phyloP scores from a whole-genome alignment of 306 rosid species.

The Prunus mume region DNA sequence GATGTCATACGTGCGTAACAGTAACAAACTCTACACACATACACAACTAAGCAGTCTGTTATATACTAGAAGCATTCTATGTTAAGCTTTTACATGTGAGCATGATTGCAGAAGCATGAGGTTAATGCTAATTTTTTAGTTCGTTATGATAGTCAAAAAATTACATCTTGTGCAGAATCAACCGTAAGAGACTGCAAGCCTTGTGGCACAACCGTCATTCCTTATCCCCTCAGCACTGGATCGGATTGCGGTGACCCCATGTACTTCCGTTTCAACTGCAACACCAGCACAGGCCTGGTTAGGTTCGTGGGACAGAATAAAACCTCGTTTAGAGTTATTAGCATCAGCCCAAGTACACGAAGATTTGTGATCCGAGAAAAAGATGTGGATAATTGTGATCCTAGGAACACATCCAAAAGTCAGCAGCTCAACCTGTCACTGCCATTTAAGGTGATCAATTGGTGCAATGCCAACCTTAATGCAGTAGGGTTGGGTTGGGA shows the following conservation, averaged over 20 bases:
- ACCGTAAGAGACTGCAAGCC: too few relatives aligned
- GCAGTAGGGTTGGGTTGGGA: constrained; percentile 42
- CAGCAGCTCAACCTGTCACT: constrained; percentile 28
- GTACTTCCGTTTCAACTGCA: constrained; percentile 31
- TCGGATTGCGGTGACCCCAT: constrained; percentile 42
- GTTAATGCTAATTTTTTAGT: too few relatives aligned
- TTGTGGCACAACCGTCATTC: constrained; percentile 16
- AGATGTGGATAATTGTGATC: constrained; percentile 5
- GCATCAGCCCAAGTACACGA: not conserved
- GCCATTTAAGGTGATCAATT: constrained; percentile 41
- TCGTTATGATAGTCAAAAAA: too few relatives aligned
- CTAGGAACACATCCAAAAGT: constrained; percentile 21
- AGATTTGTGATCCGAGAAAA: constrained; percentile 9
- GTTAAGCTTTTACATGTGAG: too few relatives aligned
- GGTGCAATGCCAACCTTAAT: constrained; percentile 29
- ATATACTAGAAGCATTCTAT: too few relatives aligned
- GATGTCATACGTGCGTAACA: too few relatives aligned
- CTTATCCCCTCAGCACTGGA: constrained; percentile 52
- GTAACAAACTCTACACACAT: too few relatives aligned
- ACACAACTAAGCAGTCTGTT: too few relatives aligned
- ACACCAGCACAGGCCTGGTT: not conserved
- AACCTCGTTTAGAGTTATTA: not conserved
- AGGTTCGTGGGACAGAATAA: constrained; percentile 12
- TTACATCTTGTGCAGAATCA: too few relatives aligned
- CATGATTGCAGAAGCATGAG: too few relatives aligned